Evolutionary conservation across 2,329 filamentous ascomycete genomes (phyloP).

Genomic region (Capronia americana): DNA sequence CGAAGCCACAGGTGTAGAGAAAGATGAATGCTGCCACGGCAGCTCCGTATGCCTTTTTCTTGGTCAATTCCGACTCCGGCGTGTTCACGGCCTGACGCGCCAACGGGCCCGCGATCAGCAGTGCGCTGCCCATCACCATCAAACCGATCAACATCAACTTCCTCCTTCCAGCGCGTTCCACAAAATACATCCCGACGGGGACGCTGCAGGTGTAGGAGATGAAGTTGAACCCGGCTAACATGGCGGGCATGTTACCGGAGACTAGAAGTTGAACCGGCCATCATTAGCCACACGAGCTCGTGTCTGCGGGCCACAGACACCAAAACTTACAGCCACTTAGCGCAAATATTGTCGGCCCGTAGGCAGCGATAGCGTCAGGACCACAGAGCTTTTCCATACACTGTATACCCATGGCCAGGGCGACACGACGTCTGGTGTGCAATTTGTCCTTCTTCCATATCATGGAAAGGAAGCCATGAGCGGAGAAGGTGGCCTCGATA

Average conservation of each 20-base stretch:
- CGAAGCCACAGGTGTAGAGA: conserved; percentile 41
- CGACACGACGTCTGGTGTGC: conserved; percentile 39
- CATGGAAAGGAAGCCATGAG: conserved; percentile 39
- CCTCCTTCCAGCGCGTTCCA: conserved; percentile 49
- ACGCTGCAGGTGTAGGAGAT: conserved; percentile 40
- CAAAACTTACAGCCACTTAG: conserved; percentile 16
- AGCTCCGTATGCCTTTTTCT: conserved; percentile 37
- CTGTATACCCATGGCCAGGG: conserved; percentile 39
- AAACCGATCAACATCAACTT: conserved; percentile 52
- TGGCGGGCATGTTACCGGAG: conserved; percentile 24
- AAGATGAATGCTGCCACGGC: conserved; percentile 39
- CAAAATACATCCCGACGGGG: conserved; percentile 48
- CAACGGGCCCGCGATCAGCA: conserved; percentile 48
- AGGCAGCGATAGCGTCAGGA: conserved; percentile 40
- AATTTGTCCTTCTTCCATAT: conserved; percentile 39
- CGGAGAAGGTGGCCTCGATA: conserved; percentile 39
- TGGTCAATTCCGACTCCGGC: conserved; percentile 24
- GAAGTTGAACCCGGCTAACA: conserved; percentile 40
- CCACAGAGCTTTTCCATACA: conserved; percentile 40
- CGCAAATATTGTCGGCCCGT: conserved; percentile 39
- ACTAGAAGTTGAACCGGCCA: no score
- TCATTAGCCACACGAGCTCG: no score
- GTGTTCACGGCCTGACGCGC: conserved; percentile 29
- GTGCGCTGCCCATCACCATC: conserved; percentile 48
- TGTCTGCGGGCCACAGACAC: no score